Percentiles rank a stretch among this genome's conserved stretches.
These are phyloP conservation scores for Tilletia walkeri DNA, from an alignment of 1,284 basidiomycete genomes.

Conservation along the genomic window DNA sequence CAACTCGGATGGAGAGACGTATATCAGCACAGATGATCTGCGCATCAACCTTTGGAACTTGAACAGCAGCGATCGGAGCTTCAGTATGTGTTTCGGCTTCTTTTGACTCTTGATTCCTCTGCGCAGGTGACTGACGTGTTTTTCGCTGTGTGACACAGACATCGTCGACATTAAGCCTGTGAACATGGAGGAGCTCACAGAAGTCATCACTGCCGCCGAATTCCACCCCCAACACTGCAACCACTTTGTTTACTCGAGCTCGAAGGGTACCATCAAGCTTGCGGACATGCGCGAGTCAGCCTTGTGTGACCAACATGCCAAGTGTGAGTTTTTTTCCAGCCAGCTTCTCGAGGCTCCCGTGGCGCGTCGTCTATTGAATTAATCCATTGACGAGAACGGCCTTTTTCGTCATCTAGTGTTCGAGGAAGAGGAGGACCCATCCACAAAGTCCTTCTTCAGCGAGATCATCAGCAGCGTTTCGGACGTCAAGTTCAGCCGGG, in stretches of 20 bases:
- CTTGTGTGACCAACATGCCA: constrained; percentile 91
- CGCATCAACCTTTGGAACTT: constrained; percentile 98
- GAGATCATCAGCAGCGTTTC: constrained; percentile 99
- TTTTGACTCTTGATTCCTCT: constrained; percentile 7
- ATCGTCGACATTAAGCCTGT: constrained; percentile 99
- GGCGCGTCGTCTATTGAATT: neutral
- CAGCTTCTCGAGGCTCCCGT: too few species aligned
- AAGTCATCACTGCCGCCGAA: constrained; percentile 98
- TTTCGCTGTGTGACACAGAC: constrained; percentile 62
- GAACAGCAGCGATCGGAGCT: constrained; percentile 97
- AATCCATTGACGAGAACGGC: neutral
- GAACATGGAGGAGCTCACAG: constrained; percentile 99
- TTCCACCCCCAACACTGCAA: constrained; percentile 98
- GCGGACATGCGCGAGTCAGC: constrained; percentile 99
- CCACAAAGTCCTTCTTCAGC: constrained; percentile 98
- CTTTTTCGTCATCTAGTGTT: constrained; percentile 32
- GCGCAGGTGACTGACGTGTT: neutral
- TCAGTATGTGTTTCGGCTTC: constrained; percentile 69
- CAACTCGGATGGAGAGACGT: constrained; percentile 99
- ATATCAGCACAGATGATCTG: constrained; percentile 96
- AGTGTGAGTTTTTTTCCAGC: constrained; percentile 66
- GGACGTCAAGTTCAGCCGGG: constrained; percentile 97
- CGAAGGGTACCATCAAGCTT: constrained; percentile 98
- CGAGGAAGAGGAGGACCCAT: constrained; percentile 90
- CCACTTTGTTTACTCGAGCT: constrained; percentile 98